A percentile compares a stretch with the other conserved stretches of the same genome.
Evolutionary conservation across 768 basidiomycete genomes (phyloP).

Genomic region (Suillus variegatus): DNA sequence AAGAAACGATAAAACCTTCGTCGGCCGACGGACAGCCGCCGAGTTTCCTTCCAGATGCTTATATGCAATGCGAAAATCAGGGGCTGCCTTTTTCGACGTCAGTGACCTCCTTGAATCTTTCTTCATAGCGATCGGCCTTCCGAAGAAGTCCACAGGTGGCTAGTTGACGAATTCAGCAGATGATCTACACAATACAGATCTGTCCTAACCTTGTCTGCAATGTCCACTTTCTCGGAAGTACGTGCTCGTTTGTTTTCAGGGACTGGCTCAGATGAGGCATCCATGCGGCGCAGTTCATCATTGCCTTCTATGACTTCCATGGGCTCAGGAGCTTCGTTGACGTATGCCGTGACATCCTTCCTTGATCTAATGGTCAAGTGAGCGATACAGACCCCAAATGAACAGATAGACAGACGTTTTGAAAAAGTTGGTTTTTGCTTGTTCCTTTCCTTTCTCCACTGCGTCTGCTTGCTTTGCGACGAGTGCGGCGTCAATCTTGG

Average conservation of each 20-base stretch:
- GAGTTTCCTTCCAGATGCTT: constrained; percentile 89
- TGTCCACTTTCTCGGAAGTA: constrained; percentile 42
- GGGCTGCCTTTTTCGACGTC: constrained; percentile 39
- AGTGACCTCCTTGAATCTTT: constrained; percentile 30
- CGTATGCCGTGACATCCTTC: constrained; percentile 14
- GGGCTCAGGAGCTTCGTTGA: constrained; percentile 17
- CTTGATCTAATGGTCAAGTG: constrained; percentile 4
- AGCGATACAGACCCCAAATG: not conserved
- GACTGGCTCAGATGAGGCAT: constrained; percentile 22
- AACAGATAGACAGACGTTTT: constrained; percentile 25
- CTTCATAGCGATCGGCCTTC: constrained; percentile 64
- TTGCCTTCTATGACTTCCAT: constrained; percentile 14
- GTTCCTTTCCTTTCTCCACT: constrained; percentile 47
- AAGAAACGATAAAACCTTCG: constrained; percentile 79
- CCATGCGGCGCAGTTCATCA: constrained; percentile 20
- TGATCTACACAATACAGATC: not conserved
- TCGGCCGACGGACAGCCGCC: constrained; percentile 86
- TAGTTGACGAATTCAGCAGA: constrained; percentile 28
- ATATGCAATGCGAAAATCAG: constrained; percentile 71
- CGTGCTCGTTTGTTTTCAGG: constrained; percentile 49
- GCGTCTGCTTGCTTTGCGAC: constrained; percentile 37
- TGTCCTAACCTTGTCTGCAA: constrained; percentile 63
- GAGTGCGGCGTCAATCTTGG: constrained; percentile 74
- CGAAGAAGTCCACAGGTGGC: constrained; percentile 96
- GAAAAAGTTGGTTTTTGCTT: constrained; percentile 44